Evolutionary conservation across 805 yeast genomes (phyloP).

Genomic region (Babjeviella inositovora): DNA sequence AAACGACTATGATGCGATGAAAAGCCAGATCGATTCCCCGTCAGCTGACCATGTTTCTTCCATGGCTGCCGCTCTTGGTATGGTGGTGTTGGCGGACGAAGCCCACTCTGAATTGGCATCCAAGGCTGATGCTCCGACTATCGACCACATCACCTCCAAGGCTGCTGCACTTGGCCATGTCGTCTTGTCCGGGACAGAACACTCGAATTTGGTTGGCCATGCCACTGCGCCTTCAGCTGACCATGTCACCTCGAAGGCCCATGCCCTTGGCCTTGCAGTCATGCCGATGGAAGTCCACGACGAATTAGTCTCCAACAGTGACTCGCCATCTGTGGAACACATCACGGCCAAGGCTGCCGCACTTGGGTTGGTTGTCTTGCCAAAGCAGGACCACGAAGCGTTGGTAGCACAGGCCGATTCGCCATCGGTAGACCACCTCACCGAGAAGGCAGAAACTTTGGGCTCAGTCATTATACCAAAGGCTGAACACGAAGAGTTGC

Average conservation of each 20-base stretch:
- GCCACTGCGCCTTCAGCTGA: constrained; percentile 1
- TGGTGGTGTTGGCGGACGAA: constrained; percentile 5
- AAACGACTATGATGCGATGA: too few species aligned
- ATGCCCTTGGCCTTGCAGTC: too few species aligned
- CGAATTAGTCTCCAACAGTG: background rate
- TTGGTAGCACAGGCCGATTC: constrained; percentile 3
- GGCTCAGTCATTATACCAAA: constrained; percentile 3
- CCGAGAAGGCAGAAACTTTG: constrained; percentile 5
- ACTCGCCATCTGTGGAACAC: constrained; percentile 5
- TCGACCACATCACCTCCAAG: constrained; percentile 7
- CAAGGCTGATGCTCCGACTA: constrained; percentile 4
- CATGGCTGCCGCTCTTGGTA: constrained; percentile 10
- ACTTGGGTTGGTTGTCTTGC: constrained; percentile 5
- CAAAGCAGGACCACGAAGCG: constrained; percentile 6
- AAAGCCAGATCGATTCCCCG: constrained; percentile 4
- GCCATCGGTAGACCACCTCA: constrained; percentile 10
- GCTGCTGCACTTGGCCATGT: constrained; percentile 4
- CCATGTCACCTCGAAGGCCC: background rate
- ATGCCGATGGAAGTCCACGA: too few species aligned
- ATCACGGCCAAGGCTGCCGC: constrained; percentile 6
- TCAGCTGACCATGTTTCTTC: constrained; percentile 12
- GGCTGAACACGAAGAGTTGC: constrained; percentile 5
- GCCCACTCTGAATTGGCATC: constrained; percentile 5
- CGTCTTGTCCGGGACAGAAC: constrained; percentile 6
- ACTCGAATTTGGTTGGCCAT: constrained; percentile 2